Conservation (phyloP, 306 rosid species). For the Trifolium repens region DNA sequence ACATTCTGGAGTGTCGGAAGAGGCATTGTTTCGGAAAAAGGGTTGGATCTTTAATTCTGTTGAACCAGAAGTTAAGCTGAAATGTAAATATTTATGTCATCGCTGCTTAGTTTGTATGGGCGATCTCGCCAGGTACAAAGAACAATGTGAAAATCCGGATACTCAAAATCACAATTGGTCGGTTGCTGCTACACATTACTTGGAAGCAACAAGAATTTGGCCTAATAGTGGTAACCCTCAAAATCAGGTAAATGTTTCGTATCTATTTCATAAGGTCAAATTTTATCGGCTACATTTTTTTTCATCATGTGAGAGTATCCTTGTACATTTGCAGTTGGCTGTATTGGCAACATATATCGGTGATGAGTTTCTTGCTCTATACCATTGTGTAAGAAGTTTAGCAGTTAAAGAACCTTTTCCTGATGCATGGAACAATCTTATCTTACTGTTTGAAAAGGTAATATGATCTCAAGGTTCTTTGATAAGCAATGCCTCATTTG, state of each 20-base stretch:
- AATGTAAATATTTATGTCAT: constrained; percentile 82
- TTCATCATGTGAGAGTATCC: constrained; percentile 24
- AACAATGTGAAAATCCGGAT: constrained; percentile 74
- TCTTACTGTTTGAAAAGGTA: constrained; percentile 86
- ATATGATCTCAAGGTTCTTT: constrained; percentile 33
- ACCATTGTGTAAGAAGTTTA: constrained; percentile 91
- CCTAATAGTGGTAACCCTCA: constrained; percentile 97
- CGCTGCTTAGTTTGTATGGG: constrained; percentile 94
- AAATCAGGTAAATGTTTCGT: constrained; percentile 70
- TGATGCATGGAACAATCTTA: constrained; percentile 85
- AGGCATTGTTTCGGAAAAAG: constrained; percentile 52
- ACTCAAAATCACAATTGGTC: constrained; percentile 72
- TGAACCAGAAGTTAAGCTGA: constrained; percentile 60
- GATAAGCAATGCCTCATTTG: constrained; percentile 10
- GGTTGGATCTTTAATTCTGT: constrained; percentile 44
- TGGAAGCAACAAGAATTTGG: constrained; percentile 90
- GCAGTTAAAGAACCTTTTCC: constrained; percentile 94
- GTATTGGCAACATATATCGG: constrained; percentile 91
- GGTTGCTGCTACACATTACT: constrained; percentile 83
- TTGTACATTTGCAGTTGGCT: constrained; percentile 70
- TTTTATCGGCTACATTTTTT: constrained; percentile 25
- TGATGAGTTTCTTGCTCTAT: constrained; percentile 93
- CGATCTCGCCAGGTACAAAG: constrained; percentile 87
- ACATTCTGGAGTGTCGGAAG: constrained; percentile 59
- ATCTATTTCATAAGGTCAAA: not conserved